Conservation (phyloP, 768 basidiomycete genomes). For the Pleurotus tuber-regium region DNA sequence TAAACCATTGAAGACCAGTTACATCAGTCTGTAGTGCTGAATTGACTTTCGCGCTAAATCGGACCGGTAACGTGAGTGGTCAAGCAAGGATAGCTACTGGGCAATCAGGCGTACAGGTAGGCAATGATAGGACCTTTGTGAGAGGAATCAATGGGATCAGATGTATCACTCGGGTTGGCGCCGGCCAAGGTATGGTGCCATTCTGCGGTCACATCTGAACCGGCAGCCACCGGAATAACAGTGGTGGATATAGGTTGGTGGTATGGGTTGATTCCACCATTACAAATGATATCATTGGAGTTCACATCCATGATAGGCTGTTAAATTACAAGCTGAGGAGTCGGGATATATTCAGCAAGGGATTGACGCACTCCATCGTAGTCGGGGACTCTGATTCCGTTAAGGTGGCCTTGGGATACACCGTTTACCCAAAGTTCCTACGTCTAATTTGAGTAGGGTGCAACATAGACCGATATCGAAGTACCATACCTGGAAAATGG, state of each 20-base stretch:
- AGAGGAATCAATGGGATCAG: slow-evolving; percentile 47
- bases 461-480: neutral
- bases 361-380: slow-evolving; percentile 38
- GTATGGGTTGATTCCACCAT: slow-evolving; percentile 58
- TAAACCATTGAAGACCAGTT: slow-evolving; percentile 45
- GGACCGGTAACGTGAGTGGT: slow-evolving; percentile 1
- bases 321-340: neutral
- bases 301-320: slow-evolving; percentile 58
- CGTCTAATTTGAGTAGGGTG: neutral
- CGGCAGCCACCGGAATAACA: slow-evolving; percentile 50
- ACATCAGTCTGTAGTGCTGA: slow-evolving; percentile 20
- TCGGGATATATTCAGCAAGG: neutral
- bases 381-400: slow-evolving; percentile 39
- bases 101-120: slow-evolving; percentile 40
- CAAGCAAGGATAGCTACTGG: neutral
- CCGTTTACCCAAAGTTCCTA: slow-evolving; percentile 53
- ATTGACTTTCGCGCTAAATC: slow-evolving; percentile 39
- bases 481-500: slow-evolving; percentile 46
- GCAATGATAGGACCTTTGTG: slow-evolving; percentile 54
- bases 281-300: slow-evolving; percentile 56
- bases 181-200: slow-evolving; percentile 49
- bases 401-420: slow-evolving; percentile 39
- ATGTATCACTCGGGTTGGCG: slow-evolving; percentile 35
- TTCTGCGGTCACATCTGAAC: slow-evolving; percentile 49
- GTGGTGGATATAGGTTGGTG: slow-evolving; percentile 41